phyloP scores from a whole-genome alignment of 1,139 yeast genomes.

The Candida sanyaensis region DNA sequence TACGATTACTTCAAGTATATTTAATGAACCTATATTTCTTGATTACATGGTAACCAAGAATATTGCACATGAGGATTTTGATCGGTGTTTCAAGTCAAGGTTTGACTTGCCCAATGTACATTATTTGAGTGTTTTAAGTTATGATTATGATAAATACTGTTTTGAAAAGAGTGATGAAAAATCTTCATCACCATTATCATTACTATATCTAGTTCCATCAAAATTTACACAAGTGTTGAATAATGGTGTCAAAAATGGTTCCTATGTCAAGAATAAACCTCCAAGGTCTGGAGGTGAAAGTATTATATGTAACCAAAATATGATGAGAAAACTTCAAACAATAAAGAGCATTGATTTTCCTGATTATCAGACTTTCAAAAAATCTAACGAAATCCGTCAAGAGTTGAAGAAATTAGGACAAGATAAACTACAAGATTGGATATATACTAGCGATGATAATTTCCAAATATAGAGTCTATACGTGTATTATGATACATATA shows the following conservation, averaged over 20 bases:
- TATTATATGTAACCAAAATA: conserved; percentile 31
- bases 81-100: conserved; percentile 53
- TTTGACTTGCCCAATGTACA: conserved; percentile 19
- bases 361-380: conserved; percentile 32
- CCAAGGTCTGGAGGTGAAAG: conserved; percentile 51
- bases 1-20: conserved; percentile 48
- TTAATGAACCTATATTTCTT: conserved; percentile 40
- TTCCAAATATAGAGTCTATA: conserved; percentile 18
- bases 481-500: neutral
- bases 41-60: conserved; percentile 50
- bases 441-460: conserved; percentile 31
- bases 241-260: conserved; percentile 58
- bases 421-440: conserved; percentile 32
- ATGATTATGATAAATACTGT: conserved; percentile 24
- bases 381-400: conserved; percentile 22
- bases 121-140: conserved; percentile 23
- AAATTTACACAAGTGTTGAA: conserved; percentile 42
- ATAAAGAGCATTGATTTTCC: conserved; percentile 6
- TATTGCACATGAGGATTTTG: conserved; percentile 36
- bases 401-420: conserved; percentile 24
- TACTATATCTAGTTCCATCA: conserved; percentile 31
- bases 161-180: conserved; percentile 22
- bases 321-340: conserved; percentile 19
- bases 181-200: conserved; percentile 38
- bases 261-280: conserved; percentile 43